phyloP scores from a whole-genome alignment of 495 filamentous ascomycete genomes.

The Coniosporium apollinis region DNA sequence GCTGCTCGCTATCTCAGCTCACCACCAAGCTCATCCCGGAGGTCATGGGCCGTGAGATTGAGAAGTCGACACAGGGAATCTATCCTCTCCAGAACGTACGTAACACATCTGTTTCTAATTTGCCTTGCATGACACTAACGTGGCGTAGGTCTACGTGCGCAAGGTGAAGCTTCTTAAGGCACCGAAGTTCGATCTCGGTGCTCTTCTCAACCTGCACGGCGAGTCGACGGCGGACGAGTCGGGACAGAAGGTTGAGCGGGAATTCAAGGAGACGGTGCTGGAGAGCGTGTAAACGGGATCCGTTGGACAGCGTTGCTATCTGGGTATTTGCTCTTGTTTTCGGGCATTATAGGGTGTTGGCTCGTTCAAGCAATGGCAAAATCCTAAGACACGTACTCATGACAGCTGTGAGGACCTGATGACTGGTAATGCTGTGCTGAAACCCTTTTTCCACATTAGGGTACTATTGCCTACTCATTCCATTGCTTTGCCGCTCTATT shows the following conservation, averaged over 20 bases:
- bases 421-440: no score
- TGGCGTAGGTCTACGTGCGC: slow-evolving; percentile 81
- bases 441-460: no score
- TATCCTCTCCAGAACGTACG: slow-evolving; percentile 97
- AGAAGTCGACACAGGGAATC: slow-evolving; percentile 98
- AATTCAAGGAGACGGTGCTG: slow-evolving; percentile 96
- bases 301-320: background rate
- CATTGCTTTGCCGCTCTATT: no score
- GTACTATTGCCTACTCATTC: no score
- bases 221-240: slow-evolving; percentile 92
- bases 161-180: slow-evolving; percentile 98
- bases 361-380: no score
- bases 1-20: slow-evolving; percentile 84
- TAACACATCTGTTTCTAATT: slow-evolving; percentile 9
- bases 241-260: slow-evolving; percentile 88
- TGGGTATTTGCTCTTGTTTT: background rate
- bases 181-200: slow-evolving; percentile 97
- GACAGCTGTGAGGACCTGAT: no score
- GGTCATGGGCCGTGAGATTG: slow-evolving; percentile 97
- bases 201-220: slow-evolving; percentile 85
- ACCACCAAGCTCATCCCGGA: slow-evolving; percentile 97
- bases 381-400: no score
- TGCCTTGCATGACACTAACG: background rate
- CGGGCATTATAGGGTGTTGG: no score
- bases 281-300: slow-evolving; percentile 57